A percentile compares a stretch with the other conserved stretches of the same genome.
phyloP scores from a whole-genome alignment of 2,329 filamentous ascomycete genomes.

The Phyllachora maydis region DNA sequence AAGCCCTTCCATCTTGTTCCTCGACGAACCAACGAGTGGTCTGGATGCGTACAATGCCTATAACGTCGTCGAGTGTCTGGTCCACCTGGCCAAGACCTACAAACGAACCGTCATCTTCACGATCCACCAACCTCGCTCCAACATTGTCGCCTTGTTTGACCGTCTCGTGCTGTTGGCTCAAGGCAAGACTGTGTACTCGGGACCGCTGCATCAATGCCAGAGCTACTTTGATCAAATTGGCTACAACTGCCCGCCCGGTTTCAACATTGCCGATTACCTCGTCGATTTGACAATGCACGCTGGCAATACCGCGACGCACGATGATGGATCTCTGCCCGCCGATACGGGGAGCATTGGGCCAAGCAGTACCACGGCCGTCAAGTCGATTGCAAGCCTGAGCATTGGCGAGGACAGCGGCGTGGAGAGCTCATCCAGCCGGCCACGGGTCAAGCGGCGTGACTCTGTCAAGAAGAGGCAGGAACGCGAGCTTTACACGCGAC shows the following conservation, averaged over 20 bases:
- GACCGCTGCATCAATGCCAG: conserved; percentile 74
- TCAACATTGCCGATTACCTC: conserved; percentile 96
- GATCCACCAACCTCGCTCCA: conserved; percentile 93
- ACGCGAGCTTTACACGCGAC: conserved; percentile 72
- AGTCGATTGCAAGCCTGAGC: conserved; percentile 74
- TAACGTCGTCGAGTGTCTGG: conserved; percentile 91
- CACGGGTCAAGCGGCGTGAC: conserved; percentile 49
- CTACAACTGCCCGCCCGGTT: conserved; percentile 83
- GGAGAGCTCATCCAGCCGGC: conserved; percentile 40
- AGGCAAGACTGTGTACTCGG: conserved; percentile 82
- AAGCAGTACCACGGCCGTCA: conserved; percentile 73
- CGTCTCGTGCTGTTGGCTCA: conserved; percentile 78
- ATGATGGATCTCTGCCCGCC: conserved; percentile 28
- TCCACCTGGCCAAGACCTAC: conserved; percentile 87
- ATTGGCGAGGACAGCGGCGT: conserved; percentile 45
- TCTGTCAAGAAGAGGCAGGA: conserved; percentile 79
- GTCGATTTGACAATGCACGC: conserved; percentile 98
- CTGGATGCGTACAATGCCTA: conserved; percentile 94
- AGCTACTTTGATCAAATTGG: conserved; percentile 82
- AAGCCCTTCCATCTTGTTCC: conserved; percentile 87
- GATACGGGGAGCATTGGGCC: conserved; percentile 53
- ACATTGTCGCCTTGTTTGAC: conserved; percentile 95
- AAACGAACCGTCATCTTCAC: conserved; percentile 96
- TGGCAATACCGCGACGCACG: conserved; percentile 36
- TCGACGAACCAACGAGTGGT: conserved; percentile 93